Percentiles rank a stretch among this genome's conserved stretches.
Conservation (phyloP, 2,329 filamentous ascomycete species). For the Colletotrichum cereale region DNA sequence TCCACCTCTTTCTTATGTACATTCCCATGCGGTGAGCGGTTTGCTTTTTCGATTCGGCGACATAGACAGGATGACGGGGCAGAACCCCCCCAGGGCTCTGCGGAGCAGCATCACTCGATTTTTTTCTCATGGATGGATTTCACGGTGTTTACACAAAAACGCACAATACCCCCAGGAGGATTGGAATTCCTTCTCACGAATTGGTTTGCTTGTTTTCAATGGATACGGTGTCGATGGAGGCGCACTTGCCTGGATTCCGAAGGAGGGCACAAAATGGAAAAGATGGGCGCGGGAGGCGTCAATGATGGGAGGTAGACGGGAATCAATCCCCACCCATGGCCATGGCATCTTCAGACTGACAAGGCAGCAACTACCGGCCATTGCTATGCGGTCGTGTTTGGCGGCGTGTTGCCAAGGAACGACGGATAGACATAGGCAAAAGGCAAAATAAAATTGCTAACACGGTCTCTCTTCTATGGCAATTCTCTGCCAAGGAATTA, state of each 20-base stretch:
- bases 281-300: background rate
- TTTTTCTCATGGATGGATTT: slow-evolving; percentile 32
- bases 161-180: slow-evolving; percentile 41
- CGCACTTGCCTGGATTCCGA: slow-evolving; percentile 6
- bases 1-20: slow-evolving; percentile 29
- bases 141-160: slow-evolving; percentile 39
- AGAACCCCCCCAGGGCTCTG: slow-evolving; percentile 1
- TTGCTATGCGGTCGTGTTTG: background rate
- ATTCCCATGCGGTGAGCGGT: background rate
- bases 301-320: background rate
- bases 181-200: slow-evolving; percentile 31
- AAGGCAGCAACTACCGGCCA: background rate
- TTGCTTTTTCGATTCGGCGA: slow-evolving; percentile 19
- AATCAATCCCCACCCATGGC: background rate
- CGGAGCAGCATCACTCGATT: slow-evolving; percentile 29
- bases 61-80: slow-evolving; percentile 29
- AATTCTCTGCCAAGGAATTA: background rate
- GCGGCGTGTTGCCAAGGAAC: background rate
- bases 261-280: background rate
- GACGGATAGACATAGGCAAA: background rate
- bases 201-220: slow-evolving; percentile 32
- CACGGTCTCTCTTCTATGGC: background rate
- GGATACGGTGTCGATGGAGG: slow-evolving; percentile 24
- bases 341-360: background rate
- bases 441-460: slow-evolving; percentile 9